phyloP scores from a whole-genome alignment of 768 basidiomycete genomes.

The Xanthoconium stramineum region DNA sequence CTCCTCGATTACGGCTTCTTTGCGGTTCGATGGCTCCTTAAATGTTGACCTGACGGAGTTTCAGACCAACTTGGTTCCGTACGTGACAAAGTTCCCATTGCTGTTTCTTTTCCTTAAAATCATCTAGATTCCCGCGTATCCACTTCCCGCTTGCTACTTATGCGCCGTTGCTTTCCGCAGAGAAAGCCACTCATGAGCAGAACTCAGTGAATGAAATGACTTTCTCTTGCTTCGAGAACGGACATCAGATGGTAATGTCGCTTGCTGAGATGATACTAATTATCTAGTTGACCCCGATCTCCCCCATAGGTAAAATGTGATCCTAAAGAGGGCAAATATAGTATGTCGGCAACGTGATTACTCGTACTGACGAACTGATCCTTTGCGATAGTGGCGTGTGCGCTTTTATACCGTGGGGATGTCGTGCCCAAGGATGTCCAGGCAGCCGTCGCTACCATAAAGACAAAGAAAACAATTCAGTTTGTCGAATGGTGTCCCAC shows the following conservation, averaged over 20 bases:
- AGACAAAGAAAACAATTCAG: slow-evolving; percentile 97
- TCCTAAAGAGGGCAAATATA: slow-evolving; percentile 98
- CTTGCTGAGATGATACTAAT: not conserved
- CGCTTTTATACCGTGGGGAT: slow-evolving; percentile 90
- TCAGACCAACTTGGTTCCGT: slow-evolving; percentile 98
- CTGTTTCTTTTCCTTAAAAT: not conserved
- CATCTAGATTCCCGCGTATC: slow-evolving; percentile 85
- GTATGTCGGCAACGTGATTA: slow-evolving; percentile 42
- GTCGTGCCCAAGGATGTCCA: slow-evolving; percentile 97
- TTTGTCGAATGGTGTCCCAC: slow-evolving; percentile 99
- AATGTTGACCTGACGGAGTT: slow-evolving; percentile 98
- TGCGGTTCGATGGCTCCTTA: slow-evolving; percentile 95
- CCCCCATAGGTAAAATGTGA: slow-evolving; percentile 73
- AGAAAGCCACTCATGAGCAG: slow-evolving; percentile 94
- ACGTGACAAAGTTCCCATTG: slow-evolving; percentile 33
- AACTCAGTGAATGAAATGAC: slow-evolving; percentile 99
- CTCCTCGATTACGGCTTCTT: slow-evolving; percentile 94
- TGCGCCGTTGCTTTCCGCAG: slow-evolving; percentile 91
- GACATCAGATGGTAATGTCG: slow-evolving; percentile 82
- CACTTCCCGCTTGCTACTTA: slow-evolving; percentile 98
- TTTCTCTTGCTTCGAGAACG: slow-evolving; percentile 94
- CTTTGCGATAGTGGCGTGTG: slow-evolving; percentile 71
- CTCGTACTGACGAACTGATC: slow-evolving; percentile 11
- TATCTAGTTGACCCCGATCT: slow-evolving; percentile 2
- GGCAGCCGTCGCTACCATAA: slow-evolving; percentile 88